Evolutionary conservation across 352 stramenopile species (phyloP), one percentile per base, ranked within the genome.

Genomic region (Phytophthora pistaciae): DNA sequence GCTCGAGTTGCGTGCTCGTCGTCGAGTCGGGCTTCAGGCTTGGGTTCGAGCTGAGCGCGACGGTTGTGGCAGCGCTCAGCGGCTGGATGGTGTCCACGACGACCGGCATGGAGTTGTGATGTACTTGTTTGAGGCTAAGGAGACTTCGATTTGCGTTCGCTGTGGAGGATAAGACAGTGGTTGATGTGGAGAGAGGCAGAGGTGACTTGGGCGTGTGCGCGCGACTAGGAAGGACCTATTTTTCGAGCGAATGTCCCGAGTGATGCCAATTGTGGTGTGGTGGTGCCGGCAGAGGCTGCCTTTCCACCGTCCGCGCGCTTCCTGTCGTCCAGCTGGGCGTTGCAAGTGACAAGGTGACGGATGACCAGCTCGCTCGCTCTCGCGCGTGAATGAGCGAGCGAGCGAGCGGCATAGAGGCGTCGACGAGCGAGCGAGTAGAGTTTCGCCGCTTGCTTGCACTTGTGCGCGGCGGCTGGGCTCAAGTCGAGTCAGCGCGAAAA

Each of bases 1-100:
- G 59, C 38, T 73, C 59, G 5, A 79, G 64, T 66, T 66, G 58
- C 63, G 68, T 79, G 68, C 44, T 77, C 7, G 56, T 63, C 29
- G 59, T 63, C 33, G 58, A 66, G 42, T 75, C 65, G 13, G 70
- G 58, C 64, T 80, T 56, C 25, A 72, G 29, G n/a, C 73, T 77
- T 27, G 56, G 50, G 31, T 68, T 73, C n/a, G 63, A 73, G 49
- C 57, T 72, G 21, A 71, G 54, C 3, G 69, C 54, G 60, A 67
- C 56, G 21, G 64, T 78, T 50, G 69, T 75, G 36, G 68, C 57
- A 25, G 60, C 68, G 38, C 59, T 77, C 18, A 69, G 33, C 18
- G 64, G 68, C 23, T 78, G 67, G 23, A 77, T 74, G 44, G 66
- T 82, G 67, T 80, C 64, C 13, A 77, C 44, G 10, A 79, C 68